phyloP scores from a whole-genome alignment of 257 asterid species.

The Penstemon davidsonii region DNA sequence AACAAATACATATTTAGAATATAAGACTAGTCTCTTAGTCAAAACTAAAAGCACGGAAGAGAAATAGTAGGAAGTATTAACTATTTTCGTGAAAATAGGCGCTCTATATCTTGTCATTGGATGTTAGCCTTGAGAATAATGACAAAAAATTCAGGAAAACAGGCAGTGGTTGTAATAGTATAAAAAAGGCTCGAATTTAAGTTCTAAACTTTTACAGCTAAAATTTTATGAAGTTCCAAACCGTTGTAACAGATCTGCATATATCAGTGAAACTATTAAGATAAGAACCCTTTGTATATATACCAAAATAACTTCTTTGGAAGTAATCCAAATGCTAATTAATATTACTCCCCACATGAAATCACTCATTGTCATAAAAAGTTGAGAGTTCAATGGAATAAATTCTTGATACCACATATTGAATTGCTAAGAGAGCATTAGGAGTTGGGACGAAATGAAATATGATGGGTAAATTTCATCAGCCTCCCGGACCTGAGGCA shows the following conservation, averaged over 20 bases:
- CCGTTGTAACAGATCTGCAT: background rate
- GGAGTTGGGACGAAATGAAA: too few relatives aligned
- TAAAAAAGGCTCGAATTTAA: background rate
- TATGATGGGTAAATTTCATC: too few relatives aligned
- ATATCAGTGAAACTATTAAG: background rate
- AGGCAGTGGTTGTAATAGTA: background rate
- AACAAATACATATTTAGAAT: slow-evolving; percentile 3
- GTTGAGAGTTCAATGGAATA: background rate
- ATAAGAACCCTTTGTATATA: background rate
- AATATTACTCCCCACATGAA: background rate
- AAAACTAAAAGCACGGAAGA: slow-evolving; percentile 14
- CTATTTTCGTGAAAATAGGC: background rate
- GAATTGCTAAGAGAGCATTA: too few relatives aligned
- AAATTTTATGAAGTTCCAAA: background rate
- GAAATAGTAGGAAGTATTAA: background rate
- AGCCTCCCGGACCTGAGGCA: too few relatives aligned
- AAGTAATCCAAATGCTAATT: background rate
- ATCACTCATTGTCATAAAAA: background rate
- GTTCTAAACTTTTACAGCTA: background rate
- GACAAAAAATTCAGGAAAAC: background rate
- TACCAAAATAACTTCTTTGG: background rate
- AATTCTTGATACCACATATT: too few relatives aligned
- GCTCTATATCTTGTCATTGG: background rate
- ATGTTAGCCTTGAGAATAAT: background rate
- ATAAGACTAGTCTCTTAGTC: background rate